A percentile compares a stretch with the other conserved stretches of the same genome.
Evolutionary conservation across 192 early-diverging fungal genomes (phyloP).

Genomic region (Thoreauomyces humboldtii): DNA sequence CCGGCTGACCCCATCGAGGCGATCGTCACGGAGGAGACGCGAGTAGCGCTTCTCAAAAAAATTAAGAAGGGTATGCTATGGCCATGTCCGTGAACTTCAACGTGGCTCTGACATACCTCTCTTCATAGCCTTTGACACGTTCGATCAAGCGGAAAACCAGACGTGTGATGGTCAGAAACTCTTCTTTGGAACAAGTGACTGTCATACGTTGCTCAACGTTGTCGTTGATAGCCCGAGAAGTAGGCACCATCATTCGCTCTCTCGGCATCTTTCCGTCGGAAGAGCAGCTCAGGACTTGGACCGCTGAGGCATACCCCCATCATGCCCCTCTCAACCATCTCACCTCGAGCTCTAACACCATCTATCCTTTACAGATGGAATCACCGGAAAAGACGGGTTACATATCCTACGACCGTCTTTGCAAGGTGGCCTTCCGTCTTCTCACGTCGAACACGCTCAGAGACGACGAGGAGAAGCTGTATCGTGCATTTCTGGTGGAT

Average conservation of each 20-base stretch:
- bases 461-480: conserved; percentile 51
- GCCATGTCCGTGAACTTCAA: background rate
- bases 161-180: conserved; percentile 36
- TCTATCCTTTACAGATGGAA: conserved; percentile 40
- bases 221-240: conserved; percentile 40
- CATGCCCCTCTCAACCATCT: too few species aligned
- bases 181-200: too few species aligned
- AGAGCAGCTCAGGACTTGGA: conserved; percentile 46
- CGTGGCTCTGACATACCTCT: background rate
- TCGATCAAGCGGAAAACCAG: conserved; percentile 48
- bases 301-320: conserved; percentile 50
- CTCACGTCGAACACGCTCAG: conserved; percentile 20
- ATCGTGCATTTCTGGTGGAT: conserved; percentile 46
- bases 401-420: conserved; percentile 39
- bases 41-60: conserved; percentile 13
- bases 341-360: background rate
- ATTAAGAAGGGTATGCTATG: conserved; percentile 30
- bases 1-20: conserved; percentile 3
- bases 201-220: too few species aligned
- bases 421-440: conserved; percentile 29
- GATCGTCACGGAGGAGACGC: conserved; percentile 17
- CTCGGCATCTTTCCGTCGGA: conserved; percentile 46
- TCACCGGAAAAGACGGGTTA: conserved; percentile 50
- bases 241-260: conserved; percentile 52
- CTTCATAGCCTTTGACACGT: conserved; percentile 46